Conservation (phyloP, 2,329 filamentous ascomycete genomes). For the Whalleya microplaca region DNA sequence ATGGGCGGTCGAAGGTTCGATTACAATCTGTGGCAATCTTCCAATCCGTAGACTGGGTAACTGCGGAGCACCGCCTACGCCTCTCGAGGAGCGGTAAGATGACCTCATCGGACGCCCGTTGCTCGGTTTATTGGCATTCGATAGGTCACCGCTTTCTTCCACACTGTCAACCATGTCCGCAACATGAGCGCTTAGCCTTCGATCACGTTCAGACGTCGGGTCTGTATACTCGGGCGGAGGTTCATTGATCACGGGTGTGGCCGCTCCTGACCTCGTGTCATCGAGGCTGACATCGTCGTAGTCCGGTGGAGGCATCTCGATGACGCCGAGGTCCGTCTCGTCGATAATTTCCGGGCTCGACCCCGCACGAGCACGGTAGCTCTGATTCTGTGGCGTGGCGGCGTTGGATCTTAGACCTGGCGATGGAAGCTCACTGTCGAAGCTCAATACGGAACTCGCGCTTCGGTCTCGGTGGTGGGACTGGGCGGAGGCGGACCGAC, state of each 20-base stretch:
- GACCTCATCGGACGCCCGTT: constrained; percentile 27
- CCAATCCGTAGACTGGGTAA: constrained; percentile 57
- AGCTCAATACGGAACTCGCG: constrained; percentile 59
- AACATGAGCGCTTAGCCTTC: constrained; percentile 39
- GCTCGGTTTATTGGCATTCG: constrained; percentile 11
- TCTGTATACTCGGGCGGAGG: constrained; percentile 58
- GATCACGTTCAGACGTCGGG: constrained; percentile 37
- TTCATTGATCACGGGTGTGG: constrained; percentile 47
- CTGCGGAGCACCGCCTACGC: constrained; percentile 48
- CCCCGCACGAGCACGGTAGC: constrained; percentile 45
- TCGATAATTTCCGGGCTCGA: constrained; percentile 55
- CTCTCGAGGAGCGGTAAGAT: constrained; percentile 33
- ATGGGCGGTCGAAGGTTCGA: constrained; percentile 55
- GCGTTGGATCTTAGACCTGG: constrained; percentile 47
- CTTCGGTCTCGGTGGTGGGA: constrained; percentile 51
- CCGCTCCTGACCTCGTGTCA: constrained; percentile 43
- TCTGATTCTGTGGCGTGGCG: constrained; percentile 44
- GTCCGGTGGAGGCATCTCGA: constrained; percentile 54
- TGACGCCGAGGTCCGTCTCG: constrained; percentile 55
- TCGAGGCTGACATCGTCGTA: constrained; percentile 56
- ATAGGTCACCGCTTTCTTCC: constrained; percentile 30
- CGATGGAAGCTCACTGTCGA: constrained; percentile 48
- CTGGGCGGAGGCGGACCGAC: constrained; percentile 31
- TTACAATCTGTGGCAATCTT: constrained; percentile 59
- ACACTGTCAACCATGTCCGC: constrained; percentile 31